Evolutionary conservation across 257 asterid species (phyloP), one percentile per base, ranked within the genome.

Genomic region (Przewalskia tangutica): DNA sequence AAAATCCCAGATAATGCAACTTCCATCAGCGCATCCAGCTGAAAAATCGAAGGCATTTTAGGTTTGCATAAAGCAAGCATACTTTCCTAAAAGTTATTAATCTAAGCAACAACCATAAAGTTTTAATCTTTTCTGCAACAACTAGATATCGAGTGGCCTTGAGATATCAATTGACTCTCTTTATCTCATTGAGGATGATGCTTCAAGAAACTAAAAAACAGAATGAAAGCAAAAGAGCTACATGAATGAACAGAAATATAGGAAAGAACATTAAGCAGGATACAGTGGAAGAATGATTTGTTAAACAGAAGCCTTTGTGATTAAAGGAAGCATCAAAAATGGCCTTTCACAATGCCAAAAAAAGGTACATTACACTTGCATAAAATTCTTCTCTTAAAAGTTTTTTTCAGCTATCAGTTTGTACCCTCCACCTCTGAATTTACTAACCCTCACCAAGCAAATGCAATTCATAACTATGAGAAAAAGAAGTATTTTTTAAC

Each of bases 11-110:
- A 93, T 89, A 48, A 94, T 84, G 87, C 97, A 92, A 82, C 91
- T 91, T 84, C 98, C 98, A 85, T 94, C 97, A 54, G 93, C 90
- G 86, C 97, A 94, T 82, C 98, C 97, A 90, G 98, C 98, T 94
- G 90, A 44, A 53, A 81, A 73, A n/a, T 56, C 50, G 59, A 76
- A 85, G 40, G 11, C 77, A 80, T 71, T 16, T 68, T 54, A 48
- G 60, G 17, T 55, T 62, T 32, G 8, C 16, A 79, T 62, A 38
- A 79, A 80, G n/a, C 16, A 11, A 48, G 77, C 20, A 80, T 17
- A 48, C 32, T 60, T 71, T 46, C 79, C 59, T 12, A 20, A 27
- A 20, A 62, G 55, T 20, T 44, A 40, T 80, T 62, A 27, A 14
- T 80, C 34, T 48, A 46, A 80, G 13, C 51, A 36, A 80, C 46